phyloP scores from a whole-genome alignment of 2,329 filamentous ascomycete genomes.

The Sporothrix dimorphospora region DNA sequence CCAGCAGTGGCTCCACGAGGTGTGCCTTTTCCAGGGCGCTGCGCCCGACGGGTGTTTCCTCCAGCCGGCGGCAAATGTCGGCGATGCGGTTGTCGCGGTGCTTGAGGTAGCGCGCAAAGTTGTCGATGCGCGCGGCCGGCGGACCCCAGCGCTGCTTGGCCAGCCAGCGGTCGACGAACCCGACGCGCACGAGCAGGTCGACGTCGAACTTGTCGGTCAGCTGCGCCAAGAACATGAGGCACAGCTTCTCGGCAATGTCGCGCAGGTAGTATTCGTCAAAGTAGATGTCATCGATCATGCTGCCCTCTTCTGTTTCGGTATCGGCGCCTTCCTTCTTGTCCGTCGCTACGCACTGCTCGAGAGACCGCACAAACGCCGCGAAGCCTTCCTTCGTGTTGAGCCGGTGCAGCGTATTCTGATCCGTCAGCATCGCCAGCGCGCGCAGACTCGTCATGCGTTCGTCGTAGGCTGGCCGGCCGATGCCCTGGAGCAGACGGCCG shows the following conservation, averaged over 20 bases:
- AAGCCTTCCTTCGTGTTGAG: conserved; percentile 57
- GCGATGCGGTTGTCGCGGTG: conserved; percentile 56
- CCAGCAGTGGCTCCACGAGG: conserved; percentile 45
- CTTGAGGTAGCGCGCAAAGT: conserved; percentile 50
- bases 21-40: conserved; percentile 56
- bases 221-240: conserved; percentile 59
- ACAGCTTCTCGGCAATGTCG: conserved; percentile 63
- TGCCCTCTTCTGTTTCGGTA: neutral
- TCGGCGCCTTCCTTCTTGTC: conserved; percentile 25
- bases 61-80: conserved; percentile 56
- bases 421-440: conserved; percentile 59
- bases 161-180: conserved; percentile 75
- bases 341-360: conserved; percentile 59
- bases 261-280: conserved; percentile 67
- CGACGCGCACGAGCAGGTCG: conserved; percentile 61
- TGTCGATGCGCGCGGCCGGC: conserved; percentile 52
- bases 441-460: conserved; percentile 60
- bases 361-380: conserved; percentile 61
- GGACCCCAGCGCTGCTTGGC: conserved; percentile 67
- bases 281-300: conserved; percentile 56
- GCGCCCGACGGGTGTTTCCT: conserved; percentile 54
- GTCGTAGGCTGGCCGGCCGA: conserved; percentile 62
- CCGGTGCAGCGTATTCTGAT: conserved; percentile 50
- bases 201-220: conserved; percentile 63
- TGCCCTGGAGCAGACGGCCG: conserved; percentile 58